phyloP scores from a whole-genome alignment of 805 yeast genomes.

The Saccharomyces eubayanus region DNA sequence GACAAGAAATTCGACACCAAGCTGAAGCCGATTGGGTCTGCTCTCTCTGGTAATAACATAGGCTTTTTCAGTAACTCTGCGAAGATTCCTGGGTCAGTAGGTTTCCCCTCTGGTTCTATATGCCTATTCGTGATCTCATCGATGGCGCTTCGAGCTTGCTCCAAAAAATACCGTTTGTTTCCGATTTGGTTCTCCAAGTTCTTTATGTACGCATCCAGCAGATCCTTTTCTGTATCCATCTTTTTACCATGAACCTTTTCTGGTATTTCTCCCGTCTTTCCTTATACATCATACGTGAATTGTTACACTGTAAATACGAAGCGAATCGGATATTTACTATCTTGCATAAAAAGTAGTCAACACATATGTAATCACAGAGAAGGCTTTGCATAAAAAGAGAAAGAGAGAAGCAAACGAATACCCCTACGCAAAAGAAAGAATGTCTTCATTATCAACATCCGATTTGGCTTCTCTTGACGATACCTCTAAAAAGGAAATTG shows the following conservation, averaged over 20 bases:
- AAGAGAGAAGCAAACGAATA: neutral
- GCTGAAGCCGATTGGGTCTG: constrained; percentile 28
- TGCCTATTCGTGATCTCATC: constrained; percentile 5
- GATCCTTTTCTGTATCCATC: neutral
- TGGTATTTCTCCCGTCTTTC: neutral
- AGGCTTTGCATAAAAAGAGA: neutral
- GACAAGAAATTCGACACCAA: constrained; percentile 13
- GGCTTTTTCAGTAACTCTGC: constrained; percentile 18
- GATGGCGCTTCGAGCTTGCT: constrained; percentile 18
- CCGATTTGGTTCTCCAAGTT: constrained; percentile 21
- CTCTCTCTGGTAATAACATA: constrained; percentile 25
- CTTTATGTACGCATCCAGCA: constrained; percentile 13
- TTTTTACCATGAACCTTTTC: neutral
- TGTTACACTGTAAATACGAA: neutral
- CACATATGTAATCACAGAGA: neutral
- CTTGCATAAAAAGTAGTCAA: neutral
- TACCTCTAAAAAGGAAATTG: constrained; percentile 60
- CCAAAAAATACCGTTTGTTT: constrained; percentile 20
- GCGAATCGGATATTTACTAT: neutral
- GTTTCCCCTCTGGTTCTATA: neutral
- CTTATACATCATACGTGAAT: neutral
- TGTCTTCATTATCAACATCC: constrained; percentile 34
- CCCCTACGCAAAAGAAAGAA: constrained; percentile 1
- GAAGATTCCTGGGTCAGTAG: constrained; percentile 9
- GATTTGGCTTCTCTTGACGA: constrained; percentile 50